A percentile compares a stretch with the other conserved stretches of the same genome.
phyloP scores from a whole-genome alignment of 2,329 filamentous ascomycete species.

The Penicillium verrucosum region DNA sequence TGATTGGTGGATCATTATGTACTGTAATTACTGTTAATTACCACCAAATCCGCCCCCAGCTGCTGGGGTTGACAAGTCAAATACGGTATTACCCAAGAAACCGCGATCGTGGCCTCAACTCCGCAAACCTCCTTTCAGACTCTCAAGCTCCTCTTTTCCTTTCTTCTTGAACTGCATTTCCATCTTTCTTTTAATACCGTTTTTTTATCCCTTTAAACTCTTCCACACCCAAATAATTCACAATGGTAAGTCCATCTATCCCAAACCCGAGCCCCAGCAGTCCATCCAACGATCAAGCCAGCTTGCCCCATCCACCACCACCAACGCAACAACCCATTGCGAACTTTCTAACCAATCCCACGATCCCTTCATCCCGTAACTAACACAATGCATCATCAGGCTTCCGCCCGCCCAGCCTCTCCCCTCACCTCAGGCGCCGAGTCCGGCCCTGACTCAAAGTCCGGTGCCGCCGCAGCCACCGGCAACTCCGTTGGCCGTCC shows the following conservation, averaged over 20 bases:
- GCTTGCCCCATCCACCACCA: slow-evolving; percentile 1
- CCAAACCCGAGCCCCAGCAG: background rate
- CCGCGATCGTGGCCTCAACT: slow-evolving; percentile 30
- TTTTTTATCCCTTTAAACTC: slow-evolving; percentile 1
- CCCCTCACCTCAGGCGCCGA: slow-evolving; percentile 46
- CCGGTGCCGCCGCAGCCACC: slow-evolving; percentile 52
- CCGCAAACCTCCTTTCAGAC: slow-evolving; percentile 20
- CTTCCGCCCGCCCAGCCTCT: slow-evolving; percentile 42
- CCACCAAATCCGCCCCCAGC: background rate
- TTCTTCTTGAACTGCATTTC: slow-evolving; percentile 9
- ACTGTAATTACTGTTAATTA: slow-evolving; percentile 12
- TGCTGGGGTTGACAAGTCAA: slow-evolving; percentile 3
- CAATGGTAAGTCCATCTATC: slow-evolving; percentile 21
- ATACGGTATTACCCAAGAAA: slow-evolving; percentile 25
- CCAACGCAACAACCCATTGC: slow-evolving; percentile 1
- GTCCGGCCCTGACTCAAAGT: slow-evolving; percentile 45
- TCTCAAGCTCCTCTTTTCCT: slow-evolving; percentile 8
- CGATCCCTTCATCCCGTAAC: slow-evolving; percentile 3
- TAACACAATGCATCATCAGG: slow-evolving; percentile 21
- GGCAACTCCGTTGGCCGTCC: slow-evolving; percentile 72
- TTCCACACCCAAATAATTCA: slow-evolving; percentile 15
- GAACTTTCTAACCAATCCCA: slow-evolving; percentile 3
- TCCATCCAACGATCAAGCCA: slow-evolving; percentile 3
- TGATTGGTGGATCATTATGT: slow-evolving; percentile 11
- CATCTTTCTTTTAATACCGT: slow-evolving; percentile 2